These are phyloP conservation scores for Calonectria ilicicola DNA, from an alignment of 2,329 filamentous ascomycete species.

Conservation along the genomic window DNA sequence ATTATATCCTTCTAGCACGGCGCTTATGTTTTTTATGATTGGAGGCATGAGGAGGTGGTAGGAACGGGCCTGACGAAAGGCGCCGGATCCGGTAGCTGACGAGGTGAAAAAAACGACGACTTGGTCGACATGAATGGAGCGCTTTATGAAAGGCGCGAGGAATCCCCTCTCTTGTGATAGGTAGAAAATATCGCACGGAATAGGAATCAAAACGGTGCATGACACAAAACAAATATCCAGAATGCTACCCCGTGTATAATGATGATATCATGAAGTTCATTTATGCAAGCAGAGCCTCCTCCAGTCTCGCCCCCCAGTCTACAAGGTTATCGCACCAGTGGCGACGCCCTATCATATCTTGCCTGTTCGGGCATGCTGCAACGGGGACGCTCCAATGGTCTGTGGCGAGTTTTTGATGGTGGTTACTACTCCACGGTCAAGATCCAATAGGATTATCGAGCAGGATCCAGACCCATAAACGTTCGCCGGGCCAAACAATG, in stretches of 20 bases:
- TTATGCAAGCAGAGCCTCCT: background rate
- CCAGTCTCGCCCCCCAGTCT: background rate
- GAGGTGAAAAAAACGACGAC: conserved; percentile 28
- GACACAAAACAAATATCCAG: background rate
- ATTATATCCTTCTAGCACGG: conserved; percentile 49
- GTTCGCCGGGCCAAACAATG: background rate
- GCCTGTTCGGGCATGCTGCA: background rate
- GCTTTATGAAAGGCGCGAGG: conserved; percentile 44
- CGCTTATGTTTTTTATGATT: conserved; percentile 47
- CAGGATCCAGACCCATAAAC: background rate
- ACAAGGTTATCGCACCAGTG: background rate
- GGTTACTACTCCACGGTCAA: background rate
- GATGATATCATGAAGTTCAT: background rate
- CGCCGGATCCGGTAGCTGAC: conserved; percentile 25
- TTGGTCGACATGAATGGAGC: conserved; percentile 36
- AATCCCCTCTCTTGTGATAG: conserved; percentile 56
- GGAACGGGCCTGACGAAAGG: conserved; percentile 23
- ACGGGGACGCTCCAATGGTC: background rate
- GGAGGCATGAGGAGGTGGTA: conserved; percentile 23
- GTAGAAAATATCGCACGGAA: conserved; percentile 35
- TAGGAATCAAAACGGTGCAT: conserved; percentile 32
- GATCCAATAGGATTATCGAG: background rate
- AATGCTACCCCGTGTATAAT: background rate
- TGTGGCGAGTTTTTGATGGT: background rate
- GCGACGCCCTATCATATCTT: background rate